phyloP scores from a whole-genome alignment of 306 rosid species.

The Cicer arietinum region DNA sequence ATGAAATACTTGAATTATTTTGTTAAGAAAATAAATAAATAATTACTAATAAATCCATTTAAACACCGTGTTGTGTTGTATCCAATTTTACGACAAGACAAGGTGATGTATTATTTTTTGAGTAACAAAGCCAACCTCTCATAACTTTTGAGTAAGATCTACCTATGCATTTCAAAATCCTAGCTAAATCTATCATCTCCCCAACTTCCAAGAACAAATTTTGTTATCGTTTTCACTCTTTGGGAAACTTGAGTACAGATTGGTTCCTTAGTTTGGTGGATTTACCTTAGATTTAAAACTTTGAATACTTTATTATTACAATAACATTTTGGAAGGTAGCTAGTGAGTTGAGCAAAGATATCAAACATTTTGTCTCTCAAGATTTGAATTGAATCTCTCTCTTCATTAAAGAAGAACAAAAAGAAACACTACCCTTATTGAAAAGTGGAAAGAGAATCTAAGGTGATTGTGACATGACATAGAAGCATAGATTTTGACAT shows the following conservation, averaged over 20 bases:
- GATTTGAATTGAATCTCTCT: constrained; percentile 5
- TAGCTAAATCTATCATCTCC: constrained; percentile 15
- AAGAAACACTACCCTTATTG: not conserved
- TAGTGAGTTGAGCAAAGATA: not conserved
- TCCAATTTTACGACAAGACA: constrained; percentile 29
- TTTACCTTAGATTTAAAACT: constrained; percentile 27
- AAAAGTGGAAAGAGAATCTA: constrained; percentile 55
- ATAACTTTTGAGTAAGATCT: not conserved
- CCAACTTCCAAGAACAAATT: constrained; percentile 36
- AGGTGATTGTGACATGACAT: constrained; percentile 69
- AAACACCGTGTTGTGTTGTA: not conserved
- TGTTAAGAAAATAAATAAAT: no score
- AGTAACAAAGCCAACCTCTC: not conserved
- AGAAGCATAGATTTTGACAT: constrained; percentile 70
- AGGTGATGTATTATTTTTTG: constrained; percentile 20
- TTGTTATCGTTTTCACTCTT: constrained; percentile 43
- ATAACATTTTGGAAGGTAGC: not conserved
- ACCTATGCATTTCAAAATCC: constrained; percentile 38
- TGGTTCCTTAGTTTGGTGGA: constrained; percentile 36
- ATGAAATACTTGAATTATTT: no score
- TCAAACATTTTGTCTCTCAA: not conserved
- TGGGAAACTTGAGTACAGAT: constrained; percentile 22
- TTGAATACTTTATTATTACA: constrained; percentile 11
- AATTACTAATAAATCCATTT: no score
- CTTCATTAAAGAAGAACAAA: constrained; percentile 1